phyloP scores from a whole-genome alignment of 75 land plant genomes.

The Cryptomeria japonica region DNA sequence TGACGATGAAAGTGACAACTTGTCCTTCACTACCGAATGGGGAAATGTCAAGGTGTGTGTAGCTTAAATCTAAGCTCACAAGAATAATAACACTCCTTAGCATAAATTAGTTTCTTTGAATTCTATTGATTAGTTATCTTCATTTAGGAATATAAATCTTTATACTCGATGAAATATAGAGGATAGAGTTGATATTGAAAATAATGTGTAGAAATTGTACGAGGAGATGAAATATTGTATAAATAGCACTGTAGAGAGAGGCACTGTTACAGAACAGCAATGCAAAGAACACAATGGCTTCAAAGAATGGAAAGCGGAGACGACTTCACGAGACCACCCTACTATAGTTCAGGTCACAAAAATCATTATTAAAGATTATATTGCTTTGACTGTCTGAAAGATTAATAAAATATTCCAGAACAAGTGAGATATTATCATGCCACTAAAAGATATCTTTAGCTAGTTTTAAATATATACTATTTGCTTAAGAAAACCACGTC shows the following conservation, averaged over 20 bases:
- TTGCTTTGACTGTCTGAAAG: too few species aligned
- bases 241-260: too few species aligned
- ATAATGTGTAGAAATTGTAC: slow-evolving; percentile 12
- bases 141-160: neutral
- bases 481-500: too few species aligned
- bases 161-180: neutral
- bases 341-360: slow-evolving; percentile 6
- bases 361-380: too few species aligned
- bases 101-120: neutral
- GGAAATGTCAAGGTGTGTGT: slow-evolving; percentile 25
- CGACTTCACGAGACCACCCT: slow-evolving; percentile 5
- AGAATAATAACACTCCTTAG: neutral
- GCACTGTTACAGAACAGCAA: too few species aligned
- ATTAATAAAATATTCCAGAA: too few species aligned
- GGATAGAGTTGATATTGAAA: neutral
- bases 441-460: too few species aligned
- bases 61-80: neutral
- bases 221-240: slow-evolving; percentile 5
- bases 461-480: too few species aligned
- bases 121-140: too few species aligned
- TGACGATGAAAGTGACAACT: too few species aligned
- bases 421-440: too few species aligned
- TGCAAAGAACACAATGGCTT: too few species aligned
- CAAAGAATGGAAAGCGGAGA: neutral
- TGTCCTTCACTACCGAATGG: neutral